Evolutionary conservation across 345 rosid genomes (phyloP).

Genomic region (Gossypium raimondii): DNA sequence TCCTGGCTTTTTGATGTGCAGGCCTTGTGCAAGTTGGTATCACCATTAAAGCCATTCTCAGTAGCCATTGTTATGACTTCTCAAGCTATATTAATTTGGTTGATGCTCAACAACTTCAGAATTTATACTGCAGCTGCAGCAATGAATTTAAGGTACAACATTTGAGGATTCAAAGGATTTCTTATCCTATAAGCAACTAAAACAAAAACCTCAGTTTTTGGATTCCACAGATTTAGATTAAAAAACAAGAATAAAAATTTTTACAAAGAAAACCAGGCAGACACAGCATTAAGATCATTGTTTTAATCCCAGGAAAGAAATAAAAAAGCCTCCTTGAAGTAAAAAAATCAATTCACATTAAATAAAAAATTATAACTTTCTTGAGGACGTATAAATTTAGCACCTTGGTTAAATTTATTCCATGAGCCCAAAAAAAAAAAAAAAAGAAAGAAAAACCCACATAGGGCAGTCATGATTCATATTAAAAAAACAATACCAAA

Average conservation of each 20-base stretch:
- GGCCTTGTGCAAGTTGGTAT: conserved; percentile 26
- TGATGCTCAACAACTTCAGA: conserved; percentile 1
- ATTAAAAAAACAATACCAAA: no score
- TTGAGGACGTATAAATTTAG: no score
- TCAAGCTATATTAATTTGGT: not conserved
- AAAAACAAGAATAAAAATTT: no score
- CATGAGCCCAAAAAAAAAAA: no score
- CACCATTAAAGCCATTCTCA: conserved; percentile 24
- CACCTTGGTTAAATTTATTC: no score
- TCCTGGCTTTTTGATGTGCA: conserved; percentile 41
- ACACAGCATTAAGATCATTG: not conserved
- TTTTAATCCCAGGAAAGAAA: not conserved
- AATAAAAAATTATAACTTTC: no score
- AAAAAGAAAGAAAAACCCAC: no score
- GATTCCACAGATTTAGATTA: no score
- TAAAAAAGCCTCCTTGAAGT: no score
- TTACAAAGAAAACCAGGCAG: not conserved
- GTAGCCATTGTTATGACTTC: conserved; percentile 25
- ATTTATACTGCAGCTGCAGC: conserved; percentile 7
- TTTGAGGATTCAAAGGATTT: not conserved
- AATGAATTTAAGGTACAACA: not conserved
- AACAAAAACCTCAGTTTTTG: not conserved
- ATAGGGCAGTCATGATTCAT: no score
- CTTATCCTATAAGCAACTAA: not conserved
- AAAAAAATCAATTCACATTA: no score